These are phyloP conservation scores for Evernia prunastri DNA, from an alignment of 495 filamentous ascomycete genomes.

Conservation along the genomic window DNA sequence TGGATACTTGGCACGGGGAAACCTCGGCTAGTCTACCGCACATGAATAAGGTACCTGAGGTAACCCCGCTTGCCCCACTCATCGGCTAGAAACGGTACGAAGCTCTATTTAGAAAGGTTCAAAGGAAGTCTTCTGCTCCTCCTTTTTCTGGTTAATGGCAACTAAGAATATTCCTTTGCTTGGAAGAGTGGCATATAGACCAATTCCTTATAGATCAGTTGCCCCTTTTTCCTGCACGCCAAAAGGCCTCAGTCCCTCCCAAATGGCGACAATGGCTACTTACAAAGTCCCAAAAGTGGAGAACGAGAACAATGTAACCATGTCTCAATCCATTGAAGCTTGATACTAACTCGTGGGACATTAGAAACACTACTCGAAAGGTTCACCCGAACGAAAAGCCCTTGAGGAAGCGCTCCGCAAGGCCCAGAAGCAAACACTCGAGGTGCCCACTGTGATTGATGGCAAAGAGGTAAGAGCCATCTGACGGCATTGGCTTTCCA, in stretches of 20 bases:
- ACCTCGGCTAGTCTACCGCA: no score
- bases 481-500: background rate
- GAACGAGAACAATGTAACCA: conserved; percentile 89
- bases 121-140: background rate
- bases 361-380: conserved; percentile 82
- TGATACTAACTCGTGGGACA: background rate
- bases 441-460: conserved; percentile 71
- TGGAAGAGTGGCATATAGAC: background rate
- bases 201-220: background rate
- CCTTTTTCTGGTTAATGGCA: conserved; percentile 7
- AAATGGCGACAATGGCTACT: conserved; percentile 54
- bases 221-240: background rate
- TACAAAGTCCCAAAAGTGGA: conserved; percentile 83
- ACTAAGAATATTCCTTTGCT: background rate
- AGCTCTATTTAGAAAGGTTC: background rate
- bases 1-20: no score
- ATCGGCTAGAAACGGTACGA: background rate
- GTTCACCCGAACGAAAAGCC: conserved; percentile 65
- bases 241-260: background rate
- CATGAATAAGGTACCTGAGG: no score
- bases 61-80: background rate
- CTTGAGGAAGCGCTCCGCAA: conserved; percentile 61
- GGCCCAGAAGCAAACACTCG: conserved; percentile 51
- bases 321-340: background rate
- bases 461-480: conserved; percentile 60